Evolutionary conservation across 2,329 filamentous ascomycete genomes (phyloP), one percentile per base, ranked within the genome.

Genomic region (Hypomyces perniciosus): DNA sequence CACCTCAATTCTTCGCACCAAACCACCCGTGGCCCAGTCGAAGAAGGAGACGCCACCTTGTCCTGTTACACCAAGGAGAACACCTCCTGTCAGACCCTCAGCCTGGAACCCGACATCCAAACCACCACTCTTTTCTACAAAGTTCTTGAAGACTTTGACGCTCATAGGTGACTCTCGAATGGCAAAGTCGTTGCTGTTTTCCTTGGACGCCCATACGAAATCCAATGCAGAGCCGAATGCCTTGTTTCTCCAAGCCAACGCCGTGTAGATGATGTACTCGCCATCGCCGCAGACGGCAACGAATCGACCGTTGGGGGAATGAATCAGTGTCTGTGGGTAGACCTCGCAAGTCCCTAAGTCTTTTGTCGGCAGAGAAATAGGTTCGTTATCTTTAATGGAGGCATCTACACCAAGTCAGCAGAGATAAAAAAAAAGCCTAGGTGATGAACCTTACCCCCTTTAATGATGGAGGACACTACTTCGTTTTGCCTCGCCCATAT

Each of bases 241-340:
- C 75, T 97, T 96, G 72, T 99, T 97, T 66, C 93, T 85, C 81
- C 95, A 95, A 3, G 92, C 92, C 52, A 97, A 79, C 50, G 93
- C 91, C 29, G 93, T 97, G 74, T 97, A 97, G 63, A 97, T 96
- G 68, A 97, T 97, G 73, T 96, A 99, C 71, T 99, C 93, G 56
- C 93, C 93, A 66, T 99, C 93, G 58, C 93, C 93, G 59, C 92
- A 97, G 44, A 79, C 76, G 13, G 76, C 69, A 44, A 93, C 88
- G 59, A 93, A 93, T 54, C 90, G 84, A 46, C 90, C 90, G 61
- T 99, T 99, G 34, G 93, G 89, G n/a, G 91, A 96, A 73, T 99
- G 93, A 34, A 90, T 81, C 46, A 99, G 79, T 0, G 90, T 95
- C 65, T 96, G 91, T 1, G 93, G 93, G 69, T 96, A 99, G 40